Evolutionary conservation across 345 rosid species (phyloP).

Genomic region (Eutrema heterophyllum): DNA sequence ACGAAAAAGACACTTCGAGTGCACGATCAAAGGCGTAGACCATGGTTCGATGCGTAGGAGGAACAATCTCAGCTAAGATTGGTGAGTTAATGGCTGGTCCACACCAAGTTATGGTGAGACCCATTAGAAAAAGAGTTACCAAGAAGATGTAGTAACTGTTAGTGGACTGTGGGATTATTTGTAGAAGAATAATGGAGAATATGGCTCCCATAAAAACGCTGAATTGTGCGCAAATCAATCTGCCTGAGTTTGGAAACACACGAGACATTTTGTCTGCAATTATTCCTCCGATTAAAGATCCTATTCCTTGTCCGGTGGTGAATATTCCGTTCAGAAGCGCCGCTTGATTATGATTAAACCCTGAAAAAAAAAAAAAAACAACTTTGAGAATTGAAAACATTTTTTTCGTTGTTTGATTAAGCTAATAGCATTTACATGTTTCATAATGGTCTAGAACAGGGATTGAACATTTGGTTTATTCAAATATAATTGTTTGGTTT

Average conservation of each 20-base stretch:
- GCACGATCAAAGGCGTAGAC: conserved; percentile 88
- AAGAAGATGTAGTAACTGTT: conserved; percentile 57
- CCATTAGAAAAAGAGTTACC: conserved; percentile 61
- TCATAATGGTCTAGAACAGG: not conserved
- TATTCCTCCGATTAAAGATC: conserved; percentile 66
- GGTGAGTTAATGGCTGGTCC: conserved; percentile 77
- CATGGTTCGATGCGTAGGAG: conserved; percentile 77
- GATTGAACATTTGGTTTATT: not conserved
- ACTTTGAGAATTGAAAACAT: not conserved
- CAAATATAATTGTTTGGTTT: not conserved
- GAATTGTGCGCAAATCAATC: conserved; percentile 78
- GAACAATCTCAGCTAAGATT: conserved; percentile 85
- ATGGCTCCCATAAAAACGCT: conserved; percentile 83
- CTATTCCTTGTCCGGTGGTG: conserved; percentile 65
- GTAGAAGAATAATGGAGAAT: conserved; percentile 66
- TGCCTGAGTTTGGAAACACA: conserved; percentile 59
- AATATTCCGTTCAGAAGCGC: conserved; percentile 69
- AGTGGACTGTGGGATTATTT: conserved; percentile 53
- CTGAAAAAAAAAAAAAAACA: conserved; percentile 18
- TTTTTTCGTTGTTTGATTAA: not conserved
- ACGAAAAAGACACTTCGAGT: conserved; percentile 68
- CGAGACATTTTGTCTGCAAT: conserved; percentile 61
- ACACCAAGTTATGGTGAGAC: conserved; percentile 80
- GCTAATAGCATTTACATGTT: not conserved
- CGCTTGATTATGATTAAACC: conserved; percentile 62